A percentile compares a stretch with the other conserved stretches of the same genome.
phyloP scores from a whole-genome alignment of 148 eudicot species.

The Persicaria tinctoria region DNA sequence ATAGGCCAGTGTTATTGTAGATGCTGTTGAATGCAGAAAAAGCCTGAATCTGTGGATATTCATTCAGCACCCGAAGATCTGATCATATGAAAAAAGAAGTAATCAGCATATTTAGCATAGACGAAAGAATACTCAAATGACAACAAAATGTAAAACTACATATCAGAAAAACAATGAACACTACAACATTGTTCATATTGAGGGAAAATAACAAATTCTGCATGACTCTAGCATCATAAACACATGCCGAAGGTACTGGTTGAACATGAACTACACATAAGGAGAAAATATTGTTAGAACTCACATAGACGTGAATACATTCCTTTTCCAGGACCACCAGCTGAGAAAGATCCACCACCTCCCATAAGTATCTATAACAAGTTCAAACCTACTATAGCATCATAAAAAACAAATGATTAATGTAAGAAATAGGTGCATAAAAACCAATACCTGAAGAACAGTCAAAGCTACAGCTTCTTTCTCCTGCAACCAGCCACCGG shows the following conservation, averaged over 20 bases:
- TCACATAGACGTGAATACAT: constrained; percentile 96
- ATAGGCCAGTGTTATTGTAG: constrained; percentile 67
- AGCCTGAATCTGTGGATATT: constrained; percentile 56
- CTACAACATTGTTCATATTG: neutral
- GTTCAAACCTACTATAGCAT: neutral
- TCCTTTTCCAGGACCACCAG: constrained; percentile 99
- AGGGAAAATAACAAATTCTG: no score
- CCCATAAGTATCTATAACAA: constrained; percentile 83
- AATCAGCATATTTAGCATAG: no score
- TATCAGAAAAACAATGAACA: no score
- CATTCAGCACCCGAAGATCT: constrained; percentile 78
- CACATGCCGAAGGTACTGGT: no score
- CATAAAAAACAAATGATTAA: neutral
- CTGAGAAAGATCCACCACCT: constrained; percentile 99
- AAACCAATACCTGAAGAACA: constrained; percentile 67
- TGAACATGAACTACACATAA: no score
- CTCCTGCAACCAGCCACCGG: constrained; percentile 78
- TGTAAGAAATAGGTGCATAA: neutral
- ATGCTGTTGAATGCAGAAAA: constrained; percentile 83
- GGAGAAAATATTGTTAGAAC: constrained; percentile 16
- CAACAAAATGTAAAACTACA: no score
- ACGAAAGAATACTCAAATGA: no score
- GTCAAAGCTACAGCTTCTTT: constrained; percentile 69
- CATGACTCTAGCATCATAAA: no score
- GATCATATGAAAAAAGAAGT: constrained; percentile 7